These are phyloP conservation scores for Beauveria caledonica DNA, from an alignment of 2,329 filamentous ascomycete genomes.

Conservation along the genomic window DNA sequence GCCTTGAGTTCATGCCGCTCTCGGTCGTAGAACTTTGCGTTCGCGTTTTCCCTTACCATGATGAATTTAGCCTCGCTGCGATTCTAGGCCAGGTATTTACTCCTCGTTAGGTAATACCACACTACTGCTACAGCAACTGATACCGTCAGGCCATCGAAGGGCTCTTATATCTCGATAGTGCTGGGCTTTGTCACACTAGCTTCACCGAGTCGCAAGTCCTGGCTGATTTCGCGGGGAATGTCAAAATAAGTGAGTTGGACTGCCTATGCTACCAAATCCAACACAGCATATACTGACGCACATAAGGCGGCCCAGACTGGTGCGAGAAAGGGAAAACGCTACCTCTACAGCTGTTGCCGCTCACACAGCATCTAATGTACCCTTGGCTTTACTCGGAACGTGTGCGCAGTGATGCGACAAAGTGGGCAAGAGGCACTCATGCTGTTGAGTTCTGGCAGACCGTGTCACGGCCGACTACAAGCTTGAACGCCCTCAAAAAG, in stretches of 20 bases:
- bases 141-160: background rate
- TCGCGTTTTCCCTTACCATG: background rate
- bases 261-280: background rate
- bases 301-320: too few relatives aligned
- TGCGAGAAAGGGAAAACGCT: background rate
- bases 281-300: background rate
- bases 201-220: background rate
- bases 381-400: background rate
- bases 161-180: background rate
- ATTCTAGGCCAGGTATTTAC: background rate
- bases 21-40: background rate
- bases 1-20: background rate
- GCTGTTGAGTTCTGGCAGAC: background rate
- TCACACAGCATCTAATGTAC: background rate
- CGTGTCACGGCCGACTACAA: background rate
- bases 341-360: background rate
- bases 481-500: background rate
- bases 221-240: background rate
- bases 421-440: background rate
- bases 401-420: background rate
- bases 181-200: background rate
- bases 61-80: background rate
- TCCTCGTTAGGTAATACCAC: background rate
- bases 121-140: background rate
- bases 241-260: slow-evolving; percentile 2